A percentile compares a stretch with the other conserved stretches of the same genome.
Evolutionary conservation across 1,139 yeast genomes (phyloP).

Genomic region (Kurtzmaniella quercitrusa): DNA sequence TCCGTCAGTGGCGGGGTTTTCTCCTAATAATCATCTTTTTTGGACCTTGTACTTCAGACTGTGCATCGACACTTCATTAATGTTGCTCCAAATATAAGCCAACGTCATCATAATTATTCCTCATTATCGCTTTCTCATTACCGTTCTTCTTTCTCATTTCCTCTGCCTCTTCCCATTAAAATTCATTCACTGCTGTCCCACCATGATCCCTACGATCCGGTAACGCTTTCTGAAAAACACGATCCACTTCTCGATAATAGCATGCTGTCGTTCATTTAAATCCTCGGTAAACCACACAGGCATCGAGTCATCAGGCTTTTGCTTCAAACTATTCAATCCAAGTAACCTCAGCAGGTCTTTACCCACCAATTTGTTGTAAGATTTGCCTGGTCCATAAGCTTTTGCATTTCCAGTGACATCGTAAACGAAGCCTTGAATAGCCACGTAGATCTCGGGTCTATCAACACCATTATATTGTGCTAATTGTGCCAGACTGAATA

Average conservation of each 20-base stretch:
- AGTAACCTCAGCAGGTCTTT: slow-evolving; percentile 74
- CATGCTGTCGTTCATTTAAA: slow-evolving; percentile 47
- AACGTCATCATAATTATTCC: too few species aligned
- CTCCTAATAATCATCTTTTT: too few species aligned
- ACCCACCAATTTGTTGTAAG: slow-evolving; percentile 71
- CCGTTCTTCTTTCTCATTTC: background rate
- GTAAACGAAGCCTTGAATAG: slow-evolving; percentile 69
- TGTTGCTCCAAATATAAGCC: too few species aligned
- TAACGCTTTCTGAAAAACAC: slow-evolving; percentile 52
- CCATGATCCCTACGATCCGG: slow-evolving; percentile 26
- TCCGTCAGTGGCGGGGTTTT: too few species aligned
- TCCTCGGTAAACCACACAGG: slow-evolving; percentile 47
- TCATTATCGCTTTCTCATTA: background rate
- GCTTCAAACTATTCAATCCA: slow-evolving; percentile 40
- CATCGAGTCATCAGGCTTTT: slow-evolving; percentile 36
- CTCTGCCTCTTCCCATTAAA: background rate
- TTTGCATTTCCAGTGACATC: slow-evolving; percentile 66
- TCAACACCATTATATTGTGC: slow-evolving; percentile 30
- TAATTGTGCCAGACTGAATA: slow-evolving; percentile 33
- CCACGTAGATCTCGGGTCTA: slow-evolving; percentile 53
- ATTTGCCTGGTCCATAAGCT: slow-evolving; percentile 73
- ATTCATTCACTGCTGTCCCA: background rate
- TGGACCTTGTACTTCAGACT: too few species aligned
- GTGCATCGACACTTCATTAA: too few species aligned
- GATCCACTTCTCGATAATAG: slow-evolving; percentile 55